These are phyloP conservation scores for thale cress (Arabidopsis thaliana) DNA, from an alignment of 345 rosid species.

Conservation along the genomic window TAIR10.1 NC_003070.9:29284001-29284500, in stretches of 20 bases:
- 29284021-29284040: not conserved
- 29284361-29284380: slow-evolving; percentile 39
- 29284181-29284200: slow-evolving; percentile 78
- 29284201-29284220: slow-evolving; percentile 50
- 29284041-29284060: slow-evolving; percentile 4
- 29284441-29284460: slow-evolving; percentile 38
- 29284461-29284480: slow-evolving; percentile 17
- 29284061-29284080: slow-evolving; percentile 5
- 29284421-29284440: slow-evolving; percentile 37
- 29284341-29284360: slow-evolving; percentile 70
- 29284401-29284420: slow-evolving; percentile 35
- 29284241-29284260: slow-evolving; percentile 62
- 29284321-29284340: slow-evolving; percentile 57
- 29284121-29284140: not conserved
- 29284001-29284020: slow-evolving; percentile 4
- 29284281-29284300: slow-evolving; percentile 73
- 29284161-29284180: slow-evolving; percentile 91
- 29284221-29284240: slow-evolving; percentile 65
- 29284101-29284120: not conserved
- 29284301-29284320: slow-evolving; percentile 85
- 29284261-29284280: slow-evolving; percentile 69
- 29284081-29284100: slow-evolving; percentile 5
- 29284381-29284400: slow-evolving; percentile 26
- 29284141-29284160: slow-evolving; percentile 79
- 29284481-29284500: slow-evolving; percentile 17